Evolutionary conservation across 139 green algal species (phyloP), one percentile per base, ranked within the genome.

Genomic region (Coelastrella sp.): DNA sequence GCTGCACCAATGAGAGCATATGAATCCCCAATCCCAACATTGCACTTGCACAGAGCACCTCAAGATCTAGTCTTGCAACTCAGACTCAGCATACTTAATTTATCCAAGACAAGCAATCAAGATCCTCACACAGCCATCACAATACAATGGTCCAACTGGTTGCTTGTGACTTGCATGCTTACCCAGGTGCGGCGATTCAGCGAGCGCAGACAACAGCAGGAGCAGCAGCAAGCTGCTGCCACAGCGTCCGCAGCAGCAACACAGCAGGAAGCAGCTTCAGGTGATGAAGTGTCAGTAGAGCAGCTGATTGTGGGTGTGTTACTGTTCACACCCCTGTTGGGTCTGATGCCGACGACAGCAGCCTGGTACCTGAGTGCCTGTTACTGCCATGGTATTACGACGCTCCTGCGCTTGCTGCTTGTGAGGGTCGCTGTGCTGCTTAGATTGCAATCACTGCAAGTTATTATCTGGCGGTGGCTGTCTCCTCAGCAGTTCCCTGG

Each of bases 241-340:
- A 41, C 73, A 48, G 34, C 50, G 25, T 3, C 50, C 50, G 1
- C 48, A 30, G 59, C 79, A 67, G 79, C 45, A 25, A 37, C 15
- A 21, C 15, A 32, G 2, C 35, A 59, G 21, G 78, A 23, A 9
- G 27, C 60, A 30, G 62, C 53, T 8, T 53, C 67, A 60, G 68
- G 17, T 32, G 72, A 89, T 17, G 86, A 91, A 82, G 85, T 94
- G 43, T 78, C 89, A 50, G 76, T 91, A 51, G 91, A 94, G 79
- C 91, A 88, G 53, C 85, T 94, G 11, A 91, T 94, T 62, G 91
- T 94, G 37, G 91, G 91, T 17, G 91, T 93, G 63, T 85, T 94
- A 71, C 81, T 94, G 64, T 90, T 92, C 72, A 91, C 89, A 27
- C 89, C 91, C 5, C 75, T 93, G 68, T 51, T 91, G 25, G 87